phyloP scores from a whole-genome alignment of 2,329 filamentous ascomycete species.

The Cucurbitaria berberidis region DNA sequence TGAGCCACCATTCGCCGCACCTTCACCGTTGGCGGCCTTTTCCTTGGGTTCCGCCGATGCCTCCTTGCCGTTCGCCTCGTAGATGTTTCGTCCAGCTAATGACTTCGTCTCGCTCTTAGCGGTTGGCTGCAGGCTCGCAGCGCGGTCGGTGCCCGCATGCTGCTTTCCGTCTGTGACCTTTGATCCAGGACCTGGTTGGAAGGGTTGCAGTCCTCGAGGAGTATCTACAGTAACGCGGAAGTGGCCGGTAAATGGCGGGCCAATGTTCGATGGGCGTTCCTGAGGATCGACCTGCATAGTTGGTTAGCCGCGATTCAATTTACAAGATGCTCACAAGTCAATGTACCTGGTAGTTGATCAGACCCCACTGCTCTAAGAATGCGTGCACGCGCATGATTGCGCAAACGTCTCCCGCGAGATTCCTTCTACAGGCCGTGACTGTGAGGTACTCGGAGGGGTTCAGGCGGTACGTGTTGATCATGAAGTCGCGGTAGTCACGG shows the following conservation, averaged over 20 bases:
- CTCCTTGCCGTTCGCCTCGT: slow-evolving; percentile 89
- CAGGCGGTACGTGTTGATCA: slow-evolving; percentile 98
- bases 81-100: slow-evolving; percentile 94
- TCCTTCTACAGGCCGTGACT: slow-evolving; percentile 92
- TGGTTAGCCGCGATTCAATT: neutral
- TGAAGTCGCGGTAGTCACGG: slow-evolving; percentile 99
- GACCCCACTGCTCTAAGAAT: slow-evolving; percentile 96
- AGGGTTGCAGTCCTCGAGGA: slow-evolving; percentile 89
- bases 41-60: slow-evolving; percentile 73
- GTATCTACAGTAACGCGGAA: slow-evolving; percentile 97
- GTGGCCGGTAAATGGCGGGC: slow-evolving; percentile 95
- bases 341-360: slow-evolving; percentile 96
- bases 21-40: slow-evolving; percentile 65
- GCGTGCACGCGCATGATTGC: slow-evolving; percentile 99
- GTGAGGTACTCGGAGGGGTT: slow-evolving; percentile 97
- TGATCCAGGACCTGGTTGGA: slow-evolving; percentile 86
- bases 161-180: slow-evolving; percentile 65
- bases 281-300: slow-evolving; percentile 84
- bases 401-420: slow-evolving; percentile 95
- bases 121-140: slow-evolving; percentile 68
- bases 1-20: slow-evolving; percentile 68
- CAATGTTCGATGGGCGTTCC: slow-evolving; percentile 91
- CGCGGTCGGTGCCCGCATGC: slow-evolving; percentile 71
- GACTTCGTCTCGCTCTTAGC: slow-evolving; percentile 84
- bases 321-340: neutral